Conservation (phyloP, 768 basidiomycete species). For the Russula lepida region DNA sequence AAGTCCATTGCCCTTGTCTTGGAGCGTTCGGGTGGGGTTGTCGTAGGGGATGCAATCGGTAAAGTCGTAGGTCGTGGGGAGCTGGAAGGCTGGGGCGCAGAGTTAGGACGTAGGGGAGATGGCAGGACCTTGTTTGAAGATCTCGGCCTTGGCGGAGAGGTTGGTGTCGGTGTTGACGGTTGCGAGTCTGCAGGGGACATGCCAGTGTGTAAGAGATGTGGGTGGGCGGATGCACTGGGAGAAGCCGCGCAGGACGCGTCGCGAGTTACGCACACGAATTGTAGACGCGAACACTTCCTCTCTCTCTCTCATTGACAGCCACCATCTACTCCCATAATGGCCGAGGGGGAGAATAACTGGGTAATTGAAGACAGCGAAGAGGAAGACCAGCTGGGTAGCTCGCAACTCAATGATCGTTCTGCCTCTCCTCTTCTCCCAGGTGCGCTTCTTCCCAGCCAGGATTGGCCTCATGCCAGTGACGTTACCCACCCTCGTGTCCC, state of each 20-base stretch:
- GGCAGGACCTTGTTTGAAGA: conserved; percentile 10
- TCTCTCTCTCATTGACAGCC: neutral
- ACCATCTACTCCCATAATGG: neutral
- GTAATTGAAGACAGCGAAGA: conserved; percentile 20
- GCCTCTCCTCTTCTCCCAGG: neutral
- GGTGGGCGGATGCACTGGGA: neutral
- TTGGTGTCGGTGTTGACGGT: neutral
- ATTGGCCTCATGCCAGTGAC: conserved; percentile 12
- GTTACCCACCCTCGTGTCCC: neutral
- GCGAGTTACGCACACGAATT: neutral
- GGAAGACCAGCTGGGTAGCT: conserved; percentile 7
- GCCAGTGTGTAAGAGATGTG: neutral
- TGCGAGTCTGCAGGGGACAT: conserved; percentile 13
- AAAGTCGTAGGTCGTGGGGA: neutral
- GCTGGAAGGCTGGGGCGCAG: conserved; percentile 4
- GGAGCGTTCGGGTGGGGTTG: conserved; percentile 17
- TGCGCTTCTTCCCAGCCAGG: conserved; percentile 4
- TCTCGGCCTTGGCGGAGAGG: conserved; percentile 12
- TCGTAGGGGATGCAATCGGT: conserved; percentile 4
- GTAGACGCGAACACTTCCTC: neutral
- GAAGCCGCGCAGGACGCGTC: neutral
- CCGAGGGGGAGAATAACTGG: conserved; percentile 8
- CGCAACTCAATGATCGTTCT: neutral
- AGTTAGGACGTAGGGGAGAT: conserved; percentile 16
- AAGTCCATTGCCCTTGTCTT: conserved; percentile 58